Evolutionary conservation across 495 filamentous ascomycete species (phyloP).

Genomic region (Hyaloscypha finlandica): DNA sequence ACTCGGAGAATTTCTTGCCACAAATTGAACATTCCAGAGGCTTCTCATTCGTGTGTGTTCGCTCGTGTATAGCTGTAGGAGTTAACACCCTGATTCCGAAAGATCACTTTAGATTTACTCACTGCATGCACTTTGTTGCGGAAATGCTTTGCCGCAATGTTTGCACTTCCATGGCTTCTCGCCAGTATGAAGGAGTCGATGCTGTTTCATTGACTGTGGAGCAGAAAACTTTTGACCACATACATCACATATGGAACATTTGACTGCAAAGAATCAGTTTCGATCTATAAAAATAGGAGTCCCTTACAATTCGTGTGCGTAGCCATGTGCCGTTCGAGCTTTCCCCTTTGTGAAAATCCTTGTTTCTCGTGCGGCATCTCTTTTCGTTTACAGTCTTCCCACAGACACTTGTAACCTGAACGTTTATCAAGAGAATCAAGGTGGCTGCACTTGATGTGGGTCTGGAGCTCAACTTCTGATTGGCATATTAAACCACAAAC

Average conservation of each 20-base stretch:
- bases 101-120: conserved; percentile 27
- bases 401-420: conserved; percentile 46
- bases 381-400: conserved; percentile 47
- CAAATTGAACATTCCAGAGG: conserved; percentile 51
- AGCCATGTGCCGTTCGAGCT: conserved; percentile 63
- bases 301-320: conserved; percentile 63
- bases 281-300: neutral
- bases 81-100: neutral
- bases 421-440: conserved; percentile 40
- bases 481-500: conserved; percentile 21
- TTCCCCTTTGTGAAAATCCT: conserved; percentile 56
- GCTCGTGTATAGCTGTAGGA: conserved; percentile 54
- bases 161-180: conserved; percentile 59
- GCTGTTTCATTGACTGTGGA: conserved; percentile 61
- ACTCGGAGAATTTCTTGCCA: conserved; percentile 53
- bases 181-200: conserved; percentile 61
- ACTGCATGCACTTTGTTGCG: conserved; percentile 58
- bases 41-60: conserved; percentile 52
- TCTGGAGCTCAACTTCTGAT: conserved; percentile 36
- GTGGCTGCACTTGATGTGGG: conserved; percentile 44
- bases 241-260: conserved; percentile 53
- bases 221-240: conserved; percentile 60
- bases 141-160: conserved; percentile 54
- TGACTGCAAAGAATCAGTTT: conserved; percentile 46
- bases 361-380: conserved; percentile 34